Conservation (phyloP, 2,329 filamentous ascomycete species). For the Colletotrichum brevisporum region DNA sequence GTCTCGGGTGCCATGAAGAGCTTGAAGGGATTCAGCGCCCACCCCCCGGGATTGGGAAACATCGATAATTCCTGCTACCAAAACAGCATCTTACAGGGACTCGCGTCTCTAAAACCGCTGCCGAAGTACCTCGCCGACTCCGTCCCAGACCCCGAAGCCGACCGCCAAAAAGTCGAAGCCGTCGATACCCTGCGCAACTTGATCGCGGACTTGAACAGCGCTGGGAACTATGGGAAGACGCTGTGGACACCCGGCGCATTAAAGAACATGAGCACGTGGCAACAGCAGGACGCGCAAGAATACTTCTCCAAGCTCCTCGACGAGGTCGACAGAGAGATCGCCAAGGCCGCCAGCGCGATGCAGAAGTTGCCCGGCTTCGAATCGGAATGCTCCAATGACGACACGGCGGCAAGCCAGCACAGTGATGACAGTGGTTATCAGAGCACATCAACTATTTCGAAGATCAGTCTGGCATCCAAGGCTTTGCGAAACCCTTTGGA, state of each 20-base stretch:
- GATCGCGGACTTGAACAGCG: constrained; percentile 78
- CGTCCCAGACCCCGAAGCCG: constrained; percentile 45
- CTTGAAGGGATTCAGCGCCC: constrained; percentile 56
- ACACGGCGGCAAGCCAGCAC: constrained; percentile 61
- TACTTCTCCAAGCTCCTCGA: constrained; percentile 94
- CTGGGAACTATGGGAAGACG: constrained; percentile 78
- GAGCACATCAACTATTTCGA: constrained; percentile 57
- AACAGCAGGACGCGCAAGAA: constrained; percentile 98
- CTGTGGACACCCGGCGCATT: constrained; percentile 86
- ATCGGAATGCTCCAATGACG: constrained; percentile 55
- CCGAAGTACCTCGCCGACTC: constrained; percentile 73
- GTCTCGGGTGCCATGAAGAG: constrained; percentile 62
- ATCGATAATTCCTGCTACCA: constrained; percentile 98
- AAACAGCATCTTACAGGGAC: constrained; percentile 91
- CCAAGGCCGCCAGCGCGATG: constrained; percentile 59
- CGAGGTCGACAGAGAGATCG: constrained; percentile 84
- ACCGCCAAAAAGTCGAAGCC: constrained; percentile 41
- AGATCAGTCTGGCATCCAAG: constrained; percentile 47
- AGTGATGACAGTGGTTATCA: constrained; percentile 73
- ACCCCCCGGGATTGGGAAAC: constrained; percentile 83
- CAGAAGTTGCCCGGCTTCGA: constrained; percentile 57
- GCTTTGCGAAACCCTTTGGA: constrained; percentile 82
- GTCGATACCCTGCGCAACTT: constrained; percentile 70
- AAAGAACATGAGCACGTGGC: constrained; percentile 94
- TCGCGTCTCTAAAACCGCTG: constrained; percentile 82